Evolutionary conservation across 345 rosid genomes (phyloP).

Genomic region (Citrus maxima): DNA sequence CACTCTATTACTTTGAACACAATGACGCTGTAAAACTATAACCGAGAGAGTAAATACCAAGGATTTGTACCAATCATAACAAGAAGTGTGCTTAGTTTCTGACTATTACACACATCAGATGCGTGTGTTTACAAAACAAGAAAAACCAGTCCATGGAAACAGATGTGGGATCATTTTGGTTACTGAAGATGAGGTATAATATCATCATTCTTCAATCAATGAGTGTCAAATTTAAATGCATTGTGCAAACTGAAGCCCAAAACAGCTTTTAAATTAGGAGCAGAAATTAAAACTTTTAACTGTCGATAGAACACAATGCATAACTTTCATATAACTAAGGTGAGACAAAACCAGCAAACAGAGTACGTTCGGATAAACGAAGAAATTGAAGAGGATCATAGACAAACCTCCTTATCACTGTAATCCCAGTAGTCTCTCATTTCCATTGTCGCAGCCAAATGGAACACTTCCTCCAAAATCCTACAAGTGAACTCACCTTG

Average conservation of each 20-base stretch:
- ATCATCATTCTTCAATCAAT: background rate
- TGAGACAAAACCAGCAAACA: background rate
- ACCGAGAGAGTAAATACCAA: background rate
- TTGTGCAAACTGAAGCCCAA: background rate
- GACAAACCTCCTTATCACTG: constrained; percentile 35
- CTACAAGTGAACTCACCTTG: constrained; percentile 22
- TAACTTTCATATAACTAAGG: background rate
- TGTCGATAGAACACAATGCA: background rate
- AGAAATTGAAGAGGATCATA: background rate
- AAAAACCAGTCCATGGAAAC: background rate
- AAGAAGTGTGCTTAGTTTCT: background rate
- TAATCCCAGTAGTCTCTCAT: constrained; percentile 38
- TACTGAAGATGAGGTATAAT: background rate
- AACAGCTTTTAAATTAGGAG: background rate
- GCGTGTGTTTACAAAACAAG: background rate
- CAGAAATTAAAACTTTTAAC: background rate
- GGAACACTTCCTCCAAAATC: constrained; percentile 10
- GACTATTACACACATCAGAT: background rate
- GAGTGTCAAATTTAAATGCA: background rate
- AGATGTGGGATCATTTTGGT: background rate
- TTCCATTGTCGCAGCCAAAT: constrained; percentile 20
- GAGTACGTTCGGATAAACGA: background rate
- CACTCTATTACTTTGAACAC: background rate
- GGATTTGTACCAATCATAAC: background rate
- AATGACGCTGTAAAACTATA: background rate